phyloP scores from a whole-genome alignment of 768 basidiomycete species.

The Megacollybia marginata region DNA sequence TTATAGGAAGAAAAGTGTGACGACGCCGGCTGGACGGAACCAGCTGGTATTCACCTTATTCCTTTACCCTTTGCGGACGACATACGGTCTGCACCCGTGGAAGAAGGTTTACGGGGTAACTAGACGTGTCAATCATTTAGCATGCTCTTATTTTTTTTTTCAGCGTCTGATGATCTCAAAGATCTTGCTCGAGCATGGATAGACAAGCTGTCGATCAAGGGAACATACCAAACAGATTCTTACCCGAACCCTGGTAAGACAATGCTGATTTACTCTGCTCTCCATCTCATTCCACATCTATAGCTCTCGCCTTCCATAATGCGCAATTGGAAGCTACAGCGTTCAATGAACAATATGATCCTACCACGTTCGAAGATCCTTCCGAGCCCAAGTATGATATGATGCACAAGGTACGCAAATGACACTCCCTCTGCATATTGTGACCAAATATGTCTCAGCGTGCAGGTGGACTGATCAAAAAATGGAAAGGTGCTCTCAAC shows the following conservation, averaged over 20 bases:
- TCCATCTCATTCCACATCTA: not conserved
- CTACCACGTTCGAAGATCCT: conserved; percentile 70
- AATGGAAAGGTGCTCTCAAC: conserved; percentile 61
- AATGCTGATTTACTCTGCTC: not conserved
- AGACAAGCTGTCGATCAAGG: conserved; percentile 71
- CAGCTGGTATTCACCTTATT: conserved; percentile 89
- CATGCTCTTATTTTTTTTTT: conserved; percentile 6
- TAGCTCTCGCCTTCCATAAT: conserved; percentile 84
- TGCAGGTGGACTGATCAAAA: conserved; percentile 58
- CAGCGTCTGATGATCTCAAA: conserved; percentile 64
- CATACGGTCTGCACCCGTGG: conserved; percentile 71
- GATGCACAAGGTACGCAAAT: conserved; percentile 64
- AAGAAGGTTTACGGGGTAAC: conserved; percentile 57
- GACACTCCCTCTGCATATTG: not conserved
- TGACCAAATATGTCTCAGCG: conserved; percentile 30
- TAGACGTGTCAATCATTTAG: not conserved
- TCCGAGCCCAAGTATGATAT: conserved; percentile 70
- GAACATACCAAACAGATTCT: conserved; percentile 80
- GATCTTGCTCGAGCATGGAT: conserved; percentile 69
- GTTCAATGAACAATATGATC: conserved; percentile 84
- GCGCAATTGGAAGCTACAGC: conserved; percentile 88
- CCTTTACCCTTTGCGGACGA: conserved; percentile 95
- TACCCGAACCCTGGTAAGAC: conserved; percentile 84
- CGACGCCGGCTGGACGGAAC: conserved; percentile 69
- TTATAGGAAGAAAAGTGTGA: conserved; percentile 61